Percentiles rank a stretch among this genome's conserved stretches.
phyloP scores from a whole-genome alignment of 1,284 basidiomycete species.

The Stereum hirsutum region DNA sequence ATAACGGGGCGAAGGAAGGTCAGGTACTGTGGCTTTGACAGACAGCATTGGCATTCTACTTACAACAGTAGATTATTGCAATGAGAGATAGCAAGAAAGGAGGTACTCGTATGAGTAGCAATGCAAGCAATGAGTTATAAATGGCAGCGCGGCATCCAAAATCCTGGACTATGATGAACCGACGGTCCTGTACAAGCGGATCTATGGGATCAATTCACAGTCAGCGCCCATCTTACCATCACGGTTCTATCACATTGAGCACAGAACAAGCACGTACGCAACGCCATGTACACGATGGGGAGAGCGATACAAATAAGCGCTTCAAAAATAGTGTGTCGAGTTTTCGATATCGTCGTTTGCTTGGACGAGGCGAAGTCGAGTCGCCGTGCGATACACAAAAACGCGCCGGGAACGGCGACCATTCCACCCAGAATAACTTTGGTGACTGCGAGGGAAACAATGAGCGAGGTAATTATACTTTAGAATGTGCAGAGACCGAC shows the following conservation, averaged over 20 bases:
- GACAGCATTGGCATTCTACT: slow-evolving; percentile 9
- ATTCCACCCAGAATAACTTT: slow-evolving; percentile 32
- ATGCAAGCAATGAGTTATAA: slow-evolving; percentile 39
- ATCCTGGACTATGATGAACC: slow-evolving; percentile 56
- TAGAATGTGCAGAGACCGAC: slow-evolving; percentile 19
- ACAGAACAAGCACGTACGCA: slow-evolving; percentile 36
- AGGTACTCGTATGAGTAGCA: slow-evolving; percentile 50
- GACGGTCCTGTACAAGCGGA: slow-evolving; percentile 53
- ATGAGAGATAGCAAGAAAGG: slow-evolving; percentile 37
- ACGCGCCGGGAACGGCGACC: slow-evolving; percentile 39
- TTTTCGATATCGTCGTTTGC: slow-evolving; percentile 21
- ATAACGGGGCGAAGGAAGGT: too few relatives aligned
- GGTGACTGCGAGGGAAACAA: slow-evolving; percentile 21
- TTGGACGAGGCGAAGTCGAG: slow-evolving; percentile 17
- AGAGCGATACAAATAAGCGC: slow-evolving; percentile 39
- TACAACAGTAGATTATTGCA: slow-evolving; percentile 33
- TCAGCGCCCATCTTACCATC: too few relatives aligned
- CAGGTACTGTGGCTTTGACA: not conserved
- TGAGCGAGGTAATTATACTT: slow-evolving; percentile 1
- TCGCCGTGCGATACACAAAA: slow-evolving; percentile 33
- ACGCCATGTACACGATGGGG: slow-evolving; percentile 44
- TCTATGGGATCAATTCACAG: slow-evolving; percentile 31
- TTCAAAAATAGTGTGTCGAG: slow-evolving; percentile 33
- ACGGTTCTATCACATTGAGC: not conserved
- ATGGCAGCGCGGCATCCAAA: slow-evolving; percentile 57